Evolutionary conservation across 768 basidiomycete genomes (phyloP).

Genomic region (Mrakia gelida): DNA sequence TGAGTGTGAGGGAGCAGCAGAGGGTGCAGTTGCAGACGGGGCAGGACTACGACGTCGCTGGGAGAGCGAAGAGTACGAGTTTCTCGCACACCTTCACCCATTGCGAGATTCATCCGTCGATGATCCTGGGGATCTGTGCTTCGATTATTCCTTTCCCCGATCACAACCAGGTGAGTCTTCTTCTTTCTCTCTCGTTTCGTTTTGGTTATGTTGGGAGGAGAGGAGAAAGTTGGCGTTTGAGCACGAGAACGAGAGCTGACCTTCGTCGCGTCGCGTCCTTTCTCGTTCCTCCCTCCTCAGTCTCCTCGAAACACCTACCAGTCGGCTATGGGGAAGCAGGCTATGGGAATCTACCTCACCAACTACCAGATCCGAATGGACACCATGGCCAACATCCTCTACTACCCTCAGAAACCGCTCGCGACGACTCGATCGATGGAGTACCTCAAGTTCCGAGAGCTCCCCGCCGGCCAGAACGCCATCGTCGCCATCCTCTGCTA

Average conservation of each 20-base stretch:
- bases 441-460: conserved; percentile 95
- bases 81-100: conserved; percentile 94
- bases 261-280: neutral
- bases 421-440: conserved; percentile 99
- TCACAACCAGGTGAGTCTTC: conserved; percentile 80
- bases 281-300: conserved; percentile 47
- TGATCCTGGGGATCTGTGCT: conserved; percentile 98
- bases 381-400: conserved; percentile 99
- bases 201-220: neutral
- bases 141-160: conserved; percentile 99
- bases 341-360: conserved; percentile 97
- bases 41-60: conserved; percentile 67
- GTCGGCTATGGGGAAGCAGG: conserved; percentile 99
- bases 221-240: no score
- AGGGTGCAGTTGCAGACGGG: conserved; percentile 46
- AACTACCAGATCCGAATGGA: conserved; percentile 99
- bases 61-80: conserved; percentile 76
- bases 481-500: conserved; percentile 98
- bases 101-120: conserved; percentile 98
- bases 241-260: neutral
- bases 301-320: conserved; percentile 99
- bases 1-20: conserved; percentile 41
- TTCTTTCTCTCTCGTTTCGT: neutral
- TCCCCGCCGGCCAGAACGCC: conserved; percentile 98
- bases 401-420: conserved; percentile 98